A percentile compares a stretch with the other conserved stretches of the same genome.
Conservation (phyloP, 306 rosid genomes). For the Sesbania bispinosa region DNA sequence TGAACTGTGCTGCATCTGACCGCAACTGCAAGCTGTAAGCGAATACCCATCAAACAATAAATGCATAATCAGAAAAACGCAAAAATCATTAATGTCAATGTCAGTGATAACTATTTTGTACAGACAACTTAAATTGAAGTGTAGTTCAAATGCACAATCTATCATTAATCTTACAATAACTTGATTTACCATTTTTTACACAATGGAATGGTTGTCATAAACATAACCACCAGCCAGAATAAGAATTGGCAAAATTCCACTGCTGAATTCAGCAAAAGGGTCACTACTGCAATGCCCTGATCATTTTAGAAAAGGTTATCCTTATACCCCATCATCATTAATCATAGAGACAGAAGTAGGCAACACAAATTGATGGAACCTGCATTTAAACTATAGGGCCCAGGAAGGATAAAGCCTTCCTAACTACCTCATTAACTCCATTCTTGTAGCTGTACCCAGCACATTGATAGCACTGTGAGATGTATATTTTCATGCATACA, state of each 20-base stretch:
- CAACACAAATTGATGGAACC: constrained; percentile 3
- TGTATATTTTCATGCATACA: constrained; percentile 2
- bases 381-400: constrained; percentile 31
- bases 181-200: constrained; percentile 21
- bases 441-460: constrained; percentile 19
- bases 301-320: constrained; percentile 15
- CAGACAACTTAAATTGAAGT: constrained; percentile 14
- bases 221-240: constrained; percentile 15
- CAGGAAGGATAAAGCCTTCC: constrained; percentile 17
- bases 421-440: constrained; percentile 28
- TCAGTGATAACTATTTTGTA: constrained; percentile 2
- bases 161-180: not conserved
- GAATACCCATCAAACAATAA: no score
- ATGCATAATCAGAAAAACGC: no score
- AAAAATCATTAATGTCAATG: no score
- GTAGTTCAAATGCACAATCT: constrained; percentile 15
- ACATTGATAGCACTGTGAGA: not conserved
- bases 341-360: constrained; percentile 5
- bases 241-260: not conserved
- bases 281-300: not conserved
- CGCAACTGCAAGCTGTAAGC: no score
- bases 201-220: constrained; percentile 12
- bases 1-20: no score
- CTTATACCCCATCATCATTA: constrained; percentile 21
- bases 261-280: not conserved